These are phyloP conservation scores for Colletotrichum tropicicola DNA, from an alignment of 2,329 filamentous ascomycete genomes.

Conservation along the genomic window DNA sequence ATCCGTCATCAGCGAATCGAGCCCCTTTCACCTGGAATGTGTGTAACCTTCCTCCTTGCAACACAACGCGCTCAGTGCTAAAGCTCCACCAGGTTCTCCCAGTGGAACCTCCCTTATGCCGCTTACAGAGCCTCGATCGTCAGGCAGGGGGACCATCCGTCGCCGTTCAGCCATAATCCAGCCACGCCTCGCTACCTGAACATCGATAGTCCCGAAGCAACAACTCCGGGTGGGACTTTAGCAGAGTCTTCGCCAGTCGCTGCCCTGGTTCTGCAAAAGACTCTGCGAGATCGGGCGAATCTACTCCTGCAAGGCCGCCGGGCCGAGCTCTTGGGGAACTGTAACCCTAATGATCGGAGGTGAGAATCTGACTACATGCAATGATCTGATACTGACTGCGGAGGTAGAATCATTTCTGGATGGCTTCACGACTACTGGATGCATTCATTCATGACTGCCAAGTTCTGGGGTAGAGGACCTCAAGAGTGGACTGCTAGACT, in stretches of 20 bases:
- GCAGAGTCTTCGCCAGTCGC: slow-evolving; percentile 6
- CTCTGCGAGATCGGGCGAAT: slow-evolving; percentile 18
- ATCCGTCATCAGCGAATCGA: slow-evolving; percentile 13
- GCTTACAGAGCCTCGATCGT: neutral
- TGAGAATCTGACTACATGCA: neutral
- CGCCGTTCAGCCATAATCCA: neutral
- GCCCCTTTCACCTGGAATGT: neutral
- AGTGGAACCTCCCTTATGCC: neutral
- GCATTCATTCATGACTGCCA: slow-evolving; percentile 35
- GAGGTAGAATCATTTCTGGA: neutral
- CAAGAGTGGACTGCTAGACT: slow-evolving; percentile 24
- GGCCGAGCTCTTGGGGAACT: slow-evolving; percentile 22
- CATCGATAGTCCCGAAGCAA: neutral
- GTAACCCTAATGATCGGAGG: slow-evolving; percentile 22
- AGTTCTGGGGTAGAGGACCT: slow-evolving; percentile 36
- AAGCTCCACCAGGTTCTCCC: neutral
- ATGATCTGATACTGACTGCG: too few relatives aligned
- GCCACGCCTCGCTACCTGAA: neutral
- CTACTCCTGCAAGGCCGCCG: slow-evolving; percentile 28
- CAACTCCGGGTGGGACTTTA: neutral
- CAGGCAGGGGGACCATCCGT: neutral
- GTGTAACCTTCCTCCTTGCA: neutral
- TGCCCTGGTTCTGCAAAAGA: slow-evolving; percentile 22
- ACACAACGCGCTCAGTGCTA: neutral
- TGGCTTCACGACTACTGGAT: slow-evolving; percentile 37